phyloP scores from a whole-genome alignment of 2,329 filamentous ascomycete species.

The Ceratocystis cubensis region DNA sequence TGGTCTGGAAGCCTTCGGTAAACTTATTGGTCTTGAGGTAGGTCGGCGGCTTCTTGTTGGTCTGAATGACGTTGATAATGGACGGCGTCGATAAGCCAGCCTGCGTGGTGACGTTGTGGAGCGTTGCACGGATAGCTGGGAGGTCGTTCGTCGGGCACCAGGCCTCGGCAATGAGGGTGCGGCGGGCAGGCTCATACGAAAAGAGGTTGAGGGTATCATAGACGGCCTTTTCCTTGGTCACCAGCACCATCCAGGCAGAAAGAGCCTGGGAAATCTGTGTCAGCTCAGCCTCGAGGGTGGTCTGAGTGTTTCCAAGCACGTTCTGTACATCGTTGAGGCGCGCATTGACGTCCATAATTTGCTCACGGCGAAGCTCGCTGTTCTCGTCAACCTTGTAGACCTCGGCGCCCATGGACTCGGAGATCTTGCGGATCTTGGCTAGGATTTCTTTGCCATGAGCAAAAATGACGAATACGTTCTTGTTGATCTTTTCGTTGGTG shows the following conservation, averaged over 20 bases:
- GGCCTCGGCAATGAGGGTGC: slow-evolving; percentile 92
- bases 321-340: slow-evolving; percentile 82
- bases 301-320: slow-evolving; percentile 88
- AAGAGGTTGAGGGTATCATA: slow-evolving; percentile 93
- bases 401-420: slow-evolving; percentile 89
- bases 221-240: slow-evolving; percentile 96
- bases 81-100: slow-evolving; percentile 94
- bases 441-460: slow-evolving; percentile 97
- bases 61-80: slow-evolving; percentile 95
- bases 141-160: slow-evolving; percentile 94
- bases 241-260: slow-evolving; percentile 92
- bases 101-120: slow-evolving; percentile 92
- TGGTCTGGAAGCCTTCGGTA: slow-evolving; percentile 95
- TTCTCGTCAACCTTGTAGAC: slow-evolving; percentile 97
- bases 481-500: slow-evolving; percentile 82
- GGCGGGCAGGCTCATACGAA: slow-evolving; percentile 88
- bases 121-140: slow-evolving; percentile 75
- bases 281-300: slow-evolving; percentile 82
- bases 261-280: slow-evolving; percentile 85
- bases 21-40: slow-evolving; percentile 98
- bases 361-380: slow-evolving; percentile 83
- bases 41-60: slow-evolving; percentile 93
- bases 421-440: slow-evolving; percentile 97
- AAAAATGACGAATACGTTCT: slow-evolving; percentile 99
- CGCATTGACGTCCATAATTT: slow-evolving; percentile 94